phyloP scores from a whole-genome alignment of 768 basidiomycete species.

The Tubosaeta sp. region DNA sequence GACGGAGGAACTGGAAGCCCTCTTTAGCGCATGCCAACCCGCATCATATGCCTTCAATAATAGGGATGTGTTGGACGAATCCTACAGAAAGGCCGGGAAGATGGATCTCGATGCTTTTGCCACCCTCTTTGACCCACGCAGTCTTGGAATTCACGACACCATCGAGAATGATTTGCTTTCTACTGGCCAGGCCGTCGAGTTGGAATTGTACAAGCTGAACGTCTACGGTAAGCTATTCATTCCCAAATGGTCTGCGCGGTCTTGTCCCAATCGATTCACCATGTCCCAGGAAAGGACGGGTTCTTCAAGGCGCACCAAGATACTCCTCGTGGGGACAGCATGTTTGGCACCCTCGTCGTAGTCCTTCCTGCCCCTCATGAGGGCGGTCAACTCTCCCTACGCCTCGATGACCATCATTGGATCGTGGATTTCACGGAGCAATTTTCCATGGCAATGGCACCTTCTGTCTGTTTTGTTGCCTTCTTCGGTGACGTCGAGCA shows the following conservation, averaged over 20 bases:
- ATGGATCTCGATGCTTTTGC: slow-evolving; percentile 36
- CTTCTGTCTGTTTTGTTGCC: slow-evolving; percentile 35
- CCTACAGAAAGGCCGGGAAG: slow-evolving; percentile 46
- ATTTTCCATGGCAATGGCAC: not conserved
- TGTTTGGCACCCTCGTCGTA: slow-evolving; percentile 51
- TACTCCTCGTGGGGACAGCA: slow-evolving; percentile 38
- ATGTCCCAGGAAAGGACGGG: slow-evolving; percentile 22
- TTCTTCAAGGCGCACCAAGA: slow-evolving; percentile 52
- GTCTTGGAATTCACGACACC: slow-evolving; percentile 26
- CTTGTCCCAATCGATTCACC: not conserved
- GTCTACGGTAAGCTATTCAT: slow-evolving; percentile 35
- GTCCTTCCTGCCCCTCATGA: slow-evolving; percentile 43
- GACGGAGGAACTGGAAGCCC: slow-evolving; percentile 9
- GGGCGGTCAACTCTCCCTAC: slow-evolving; percentile 41
- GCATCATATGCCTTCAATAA: slow-evolving; percentile 38
- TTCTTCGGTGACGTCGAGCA: slow-evolving; percentile 44
- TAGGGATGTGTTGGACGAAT: slow-evolving; percentile 39
- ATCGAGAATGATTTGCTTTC: slow-evolving; percentile 9
- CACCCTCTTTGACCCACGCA: slow-evolving; percentile 26
- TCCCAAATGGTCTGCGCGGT: no score
- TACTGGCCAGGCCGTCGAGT: slow-evolving; percentile 23
- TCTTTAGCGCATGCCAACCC: slow-evolving; percentile 34
- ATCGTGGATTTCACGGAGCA: slow-evolving; percentile 33
- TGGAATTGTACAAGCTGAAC: slow-evolving; percentile 43
- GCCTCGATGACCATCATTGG: slow-evolving; percentile 32